phyloP scores from a whole-genome alignment of 2,329 filamentous ascomycete genomes.

The Eutypella sp. region DNA sequence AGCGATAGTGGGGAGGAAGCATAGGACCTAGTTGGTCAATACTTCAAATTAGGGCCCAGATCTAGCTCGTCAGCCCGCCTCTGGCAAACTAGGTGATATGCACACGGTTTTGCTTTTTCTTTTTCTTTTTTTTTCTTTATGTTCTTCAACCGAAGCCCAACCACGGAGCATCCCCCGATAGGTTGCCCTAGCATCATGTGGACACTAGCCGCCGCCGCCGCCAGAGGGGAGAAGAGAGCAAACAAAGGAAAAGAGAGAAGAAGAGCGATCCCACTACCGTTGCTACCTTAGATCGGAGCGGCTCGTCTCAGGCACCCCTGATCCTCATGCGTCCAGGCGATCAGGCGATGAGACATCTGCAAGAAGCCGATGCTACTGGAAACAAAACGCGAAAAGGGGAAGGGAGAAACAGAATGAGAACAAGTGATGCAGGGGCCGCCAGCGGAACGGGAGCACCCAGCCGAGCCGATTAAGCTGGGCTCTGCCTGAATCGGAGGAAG shows the following conservation, averaged over 20 bases:
- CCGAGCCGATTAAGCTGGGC: too few relatives aligned
- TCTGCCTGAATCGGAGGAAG: too few relatives aligned
- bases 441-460: neutral
- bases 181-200: neutral
- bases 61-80: too few relatives aligned
- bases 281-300: neutral
- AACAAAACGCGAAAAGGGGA: neutral
- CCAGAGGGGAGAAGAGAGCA: neutral
- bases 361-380: neutral
- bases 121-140: neutral
- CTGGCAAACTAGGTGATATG: neutral
- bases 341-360: too few relatives aligned
- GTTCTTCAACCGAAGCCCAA: neutral
- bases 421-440: neutral
- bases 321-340: neutral
- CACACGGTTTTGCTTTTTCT: neutral
- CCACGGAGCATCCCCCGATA: slow-evolving; percentile 1
- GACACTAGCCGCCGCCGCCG: neutral
- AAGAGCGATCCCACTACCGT: too few relatives aligned
- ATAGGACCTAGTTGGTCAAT: neutral
- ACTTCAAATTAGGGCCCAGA: too few relatives aligned
- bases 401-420: too few relatives aligned
- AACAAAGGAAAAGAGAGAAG: too few relatives aligned
- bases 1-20: neutral
- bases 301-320: neutral